phyloP scores from a whole-genome alignment of 352 stramenopile species.

The Phytophthora melonis region DNA sequence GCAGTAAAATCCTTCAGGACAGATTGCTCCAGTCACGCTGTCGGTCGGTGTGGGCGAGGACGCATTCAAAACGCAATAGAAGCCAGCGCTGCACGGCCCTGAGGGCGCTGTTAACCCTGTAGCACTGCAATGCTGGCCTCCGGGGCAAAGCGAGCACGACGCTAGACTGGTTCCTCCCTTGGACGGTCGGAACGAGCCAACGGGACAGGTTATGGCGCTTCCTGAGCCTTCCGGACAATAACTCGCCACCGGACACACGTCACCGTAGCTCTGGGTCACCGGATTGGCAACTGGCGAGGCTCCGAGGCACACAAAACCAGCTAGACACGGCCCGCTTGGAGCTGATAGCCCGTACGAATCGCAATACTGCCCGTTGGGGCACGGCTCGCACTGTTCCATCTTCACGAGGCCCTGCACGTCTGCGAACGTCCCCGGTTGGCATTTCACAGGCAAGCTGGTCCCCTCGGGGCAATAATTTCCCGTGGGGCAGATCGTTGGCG shows the following conservation, averaged over 20 bases:
- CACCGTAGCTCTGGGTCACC: slow-evolving; percentile 53
- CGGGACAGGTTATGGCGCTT: slow-evolving; percentile 63
- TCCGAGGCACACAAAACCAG: slow-evolving; percentile 68
- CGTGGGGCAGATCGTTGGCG: slow-evolving; percentile 57
- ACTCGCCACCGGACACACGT: slow-evolving; percentile 68
- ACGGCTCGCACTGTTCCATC: slow-evolving; percentile 80
- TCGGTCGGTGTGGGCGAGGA: slow-evolving; percentile 61
- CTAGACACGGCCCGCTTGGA: slow-evolving; percentile 67
- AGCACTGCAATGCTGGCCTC: slow-evolving; percentile 59
- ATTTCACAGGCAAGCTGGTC: slow-evolving; percentile 69
- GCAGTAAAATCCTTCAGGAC: slow-evolving; percentile 72
- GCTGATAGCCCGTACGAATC: slow-evolving; percentile 77
- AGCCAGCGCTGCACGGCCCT: slow-evolving; percentile 74
- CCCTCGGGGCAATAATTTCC: slow-evolving; percentile 77
- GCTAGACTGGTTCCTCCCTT: slow-evolving; percentile 57
- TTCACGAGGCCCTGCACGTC: slow-evolving; percentile 68
- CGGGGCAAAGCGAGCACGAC: slow-evolving; percentile 78
- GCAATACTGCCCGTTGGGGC: slow-evolving; percentile 88
- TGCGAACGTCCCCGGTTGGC: slow-evolving; percentile 66
- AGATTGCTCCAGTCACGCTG: slow-evolving; percentile 51
- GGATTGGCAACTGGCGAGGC: slow-evolving; percentile 71
- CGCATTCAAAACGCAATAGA: slow-evolving; percentile 79
- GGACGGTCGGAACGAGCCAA: slow-evolving; percentile 61
- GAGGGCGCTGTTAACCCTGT: slow-evolving; percentile 60
- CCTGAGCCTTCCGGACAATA: slow-evolving; percentile 80